These are phyloP conservation scores for Monosporascus cannonballus DNA, from an alignment of 2,329 filamentous ascomycete genomes.

Conservation along the genomic window DNA sequence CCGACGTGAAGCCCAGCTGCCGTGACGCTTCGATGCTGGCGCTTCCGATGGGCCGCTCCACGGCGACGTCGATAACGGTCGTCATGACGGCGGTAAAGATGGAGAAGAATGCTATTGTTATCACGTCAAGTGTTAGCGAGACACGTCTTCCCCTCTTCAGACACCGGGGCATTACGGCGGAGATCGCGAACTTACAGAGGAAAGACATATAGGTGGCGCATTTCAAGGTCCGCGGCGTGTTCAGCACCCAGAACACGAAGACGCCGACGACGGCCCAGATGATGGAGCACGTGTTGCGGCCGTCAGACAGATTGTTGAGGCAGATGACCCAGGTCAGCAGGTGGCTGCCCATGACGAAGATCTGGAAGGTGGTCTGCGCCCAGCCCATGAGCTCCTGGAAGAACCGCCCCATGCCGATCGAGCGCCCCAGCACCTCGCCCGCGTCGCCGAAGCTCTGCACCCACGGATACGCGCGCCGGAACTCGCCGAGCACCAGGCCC, in stretches of 20 bases:
- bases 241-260: constrained; percentile 50
- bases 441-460: constrained; percentile 62
- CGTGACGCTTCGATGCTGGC: constrained; percentile 26
- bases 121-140: background rate
- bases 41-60: constrained; percentile 32
- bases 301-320: constrained; percentile 56
- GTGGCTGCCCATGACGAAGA: constrained; percentile 66
- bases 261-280: constrained; percentile 56
- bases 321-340: constrained; percentile 63
- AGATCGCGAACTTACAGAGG: constrained; percentile 31
- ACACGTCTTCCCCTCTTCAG: background rate
- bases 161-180: too few relatives aligned
- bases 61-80: constrained; percentile 56
- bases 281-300: constrained; percentile 53
- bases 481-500: constrained; percentile 54
- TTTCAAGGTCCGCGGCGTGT: constrained; percentile 56
- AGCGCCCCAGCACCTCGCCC: constrained; percentile 46
- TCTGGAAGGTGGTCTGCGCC: constrained; percentile 53
- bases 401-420: constrained; percentile 41
- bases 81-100: constrained; percentile 57
- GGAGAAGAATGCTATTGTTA: constrained; percentile 44
- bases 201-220: constrained; percentile 58
- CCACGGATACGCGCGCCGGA: constrained; percentile 64
- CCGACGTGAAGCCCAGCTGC: constrained; percentile 41
- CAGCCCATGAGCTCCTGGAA: constrained; percentile 55